These are phyloP conservation scores for Ophiostoma ulmi DNA, from an alignment of 2,329 filamentous ascomycete species.

Conservation along the genomic window DNA sequence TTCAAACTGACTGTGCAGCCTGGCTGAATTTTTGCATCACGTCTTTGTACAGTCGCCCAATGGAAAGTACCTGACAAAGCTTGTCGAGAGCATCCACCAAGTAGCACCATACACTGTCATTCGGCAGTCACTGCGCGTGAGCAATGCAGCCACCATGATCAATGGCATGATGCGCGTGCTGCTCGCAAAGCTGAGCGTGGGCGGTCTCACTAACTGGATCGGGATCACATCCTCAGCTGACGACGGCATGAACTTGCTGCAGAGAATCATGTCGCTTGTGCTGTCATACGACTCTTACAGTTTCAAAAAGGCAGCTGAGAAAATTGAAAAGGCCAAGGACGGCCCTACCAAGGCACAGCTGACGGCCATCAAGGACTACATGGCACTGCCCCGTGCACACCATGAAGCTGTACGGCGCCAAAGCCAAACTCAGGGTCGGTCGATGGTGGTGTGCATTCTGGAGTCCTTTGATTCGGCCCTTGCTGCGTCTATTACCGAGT, in stretches of 20 bases:
- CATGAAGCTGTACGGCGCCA: conserved; percentile 55
- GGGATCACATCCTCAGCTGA: conserved; percentile 65
- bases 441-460: conserved; percentile 64
- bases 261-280: conserved; percentile 68
- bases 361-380: conserved; percentile 54
- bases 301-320: conserved; percentile 59
- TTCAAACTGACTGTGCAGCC: conserved; percentile 38
- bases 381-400: conserved; percentile 47
- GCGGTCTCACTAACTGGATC: conserved; percentile 72
- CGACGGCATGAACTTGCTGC: conserved; percentile 75
- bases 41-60: conserved; percentile 68
- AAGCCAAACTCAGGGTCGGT: conserved; percentile 47
- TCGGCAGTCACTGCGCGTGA: conserved; percentile 66
- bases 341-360: conserved; percentile 57
- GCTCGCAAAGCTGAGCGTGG: conserved; percentile 71
- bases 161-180: conserved; percentile 67
- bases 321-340: conserved; percentile 58
- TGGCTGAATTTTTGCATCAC: conserved; percentile 70
- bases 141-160: conserved; percentile 79
- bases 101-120: conserved; percentile 68
- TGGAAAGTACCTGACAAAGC: conserved; percentile 66
- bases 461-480: conserved; percentile 46
- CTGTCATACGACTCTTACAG: conserved; percentile 68
- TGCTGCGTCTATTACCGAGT: conserved; percentile 46
- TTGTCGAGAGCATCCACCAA: conserved; percentile 64